Base-by-base conservation (phyloP, 495 filamentous ascomycete genomes). In the Aspergillus sparsus region DNA sequence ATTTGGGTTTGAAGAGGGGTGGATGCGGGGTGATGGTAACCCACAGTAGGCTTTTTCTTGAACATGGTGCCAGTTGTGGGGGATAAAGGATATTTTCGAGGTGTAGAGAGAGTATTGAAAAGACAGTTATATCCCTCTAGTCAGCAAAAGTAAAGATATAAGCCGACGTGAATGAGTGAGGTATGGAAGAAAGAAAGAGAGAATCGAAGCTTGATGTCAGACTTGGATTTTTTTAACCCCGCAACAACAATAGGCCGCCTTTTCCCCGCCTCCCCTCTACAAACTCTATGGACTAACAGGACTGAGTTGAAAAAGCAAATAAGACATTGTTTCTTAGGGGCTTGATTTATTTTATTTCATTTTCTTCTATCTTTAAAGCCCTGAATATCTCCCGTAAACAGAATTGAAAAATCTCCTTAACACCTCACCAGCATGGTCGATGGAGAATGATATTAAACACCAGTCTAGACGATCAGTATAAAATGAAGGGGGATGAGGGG, bases 41-140 rank as follows among this genome's bases (percentile, higher is more conserved):
- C 27, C 68, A 89, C 87, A 46, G 82, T 86, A 44, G 88, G 88
- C 80, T 89, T 91, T 75, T 91, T 91, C 73, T 90, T 91, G 78
- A 91, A 91, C 88, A 91, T 91, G 46, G 45, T 67, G 62, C 13
- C 50, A 21, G 36, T 44, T 7, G 8, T 18, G 0, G 50, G 16
- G 12, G 50, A 45, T 35, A 8, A 11, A 16, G 49, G 35, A 39
- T 33, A 21, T 53, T 27, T 21, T 35, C 10, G 27, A 27, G 21
- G 2, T 11, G 10, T 37, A 15, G 35, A 11, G 21, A 12, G 54
- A 15, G 32, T n/a, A 27, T 41, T 34, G 21, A 3, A 27, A 27
- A 27, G 21, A 27, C 27, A 16, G 12, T 42, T 8, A 49, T 21
- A 7, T 18, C 54, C 18, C 10, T 46, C 8, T 11, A 39, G 53